Evolutionary conservation across 148 eudicot species (phyloP).

Genomic region (Nyssa sinensis): DNA sequence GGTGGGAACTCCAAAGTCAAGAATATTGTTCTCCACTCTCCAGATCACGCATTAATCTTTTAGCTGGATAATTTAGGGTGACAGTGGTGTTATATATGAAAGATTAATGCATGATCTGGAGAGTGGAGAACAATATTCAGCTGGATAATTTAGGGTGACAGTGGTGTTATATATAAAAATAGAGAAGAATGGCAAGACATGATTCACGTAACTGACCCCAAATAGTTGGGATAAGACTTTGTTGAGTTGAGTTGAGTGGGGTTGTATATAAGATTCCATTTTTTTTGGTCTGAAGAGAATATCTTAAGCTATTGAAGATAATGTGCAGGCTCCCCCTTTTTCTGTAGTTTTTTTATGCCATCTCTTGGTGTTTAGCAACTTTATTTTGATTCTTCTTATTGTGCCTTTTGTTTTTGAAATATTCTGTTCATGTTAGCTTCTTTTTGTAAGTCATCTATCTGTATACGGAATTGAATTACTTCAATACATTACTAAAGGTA

Average conservation of each 20-base stretch:
- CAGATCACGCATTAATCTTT: not conserved
- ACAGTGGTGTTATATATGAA: too few species aligned
- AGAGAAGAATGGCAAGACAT: too few species aligned
- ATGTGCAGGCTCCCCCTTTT: not conserved
- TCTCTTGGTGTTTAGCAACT: not conserved
- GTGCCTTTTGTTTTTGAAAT: not conserved
- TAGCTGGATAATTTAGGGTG: not conserved
- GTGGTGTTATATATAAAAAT: too few species aligned
- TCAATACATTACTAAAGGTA: not conserved
- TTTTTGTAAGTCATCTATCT: not conserved
- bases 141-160: not conserved
- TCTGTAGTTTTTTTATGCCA: not conserved
- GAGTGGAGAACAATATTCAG: not conserved
- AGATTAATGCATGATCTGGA: not conserved
- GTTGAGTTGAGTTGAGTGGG: too few species aligned
- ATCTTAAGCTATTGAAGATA: not conserved
- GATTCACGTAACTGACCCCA: too few species aligned
- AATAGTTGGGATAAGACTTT: too few species aligned
- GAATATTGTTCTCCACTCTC: not conserved
- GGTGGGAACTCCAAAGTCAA: not conserved
- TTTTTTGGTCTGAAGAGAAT: not conserved
- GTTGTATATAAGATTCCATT: not conserved
- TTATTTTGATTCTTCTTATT: not conserved
- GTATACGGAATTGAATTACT: too few species aligned
- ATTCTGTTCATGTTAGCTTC: not conserved